phyloP scores from a whole-genome alignment of 345 rosid genomes.

The Populus alba region DNA sequence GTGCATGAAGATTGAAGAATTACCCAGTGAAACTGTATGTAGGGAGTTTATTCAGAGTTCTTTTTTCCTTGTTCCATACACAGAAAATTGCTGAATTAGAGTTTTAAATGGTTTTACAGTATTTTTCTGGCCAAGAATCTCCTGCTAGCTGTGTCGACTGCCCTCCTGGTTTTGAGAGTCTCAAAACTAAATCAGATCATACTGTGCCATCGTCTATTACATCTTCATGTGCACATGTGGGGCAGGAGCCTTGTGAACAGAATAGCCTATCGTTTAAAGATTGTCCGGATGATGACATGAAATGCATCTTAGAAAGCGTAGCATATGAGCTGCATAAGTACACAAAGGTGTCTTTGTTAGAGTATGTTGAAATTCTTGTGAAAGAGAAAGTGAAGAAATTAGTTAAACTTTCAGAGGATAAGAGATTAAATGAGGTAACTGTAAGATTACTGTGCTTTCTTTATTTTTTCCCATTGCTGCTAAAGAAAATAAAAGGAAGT shows the following conservation, averaged over 20 bases:
- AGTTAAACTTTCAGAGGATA: constrained; percentile 28
- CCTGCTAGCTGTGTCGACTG: constrained; percentile 34
- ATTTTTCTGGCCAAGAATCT: constrained; percentile 32
- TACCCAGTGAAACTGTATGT: constrained; percentile 34
- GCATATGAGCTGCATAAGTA: constrained; percentile 61
- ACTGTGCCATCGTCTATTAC: constrained; percentile 5
- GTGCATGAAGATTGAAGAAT: constrained; percentile 24
- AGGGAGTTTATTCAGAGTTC: neutral
- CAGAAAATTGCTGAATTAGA: neutral
- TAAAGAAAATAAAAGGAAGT: neutral
- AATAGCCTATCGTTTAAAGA: constrained; percentile 15
- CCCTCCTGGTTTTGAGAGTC: constrained; percentile 46
- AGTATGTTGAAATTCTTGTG: constrained; percentile 50
- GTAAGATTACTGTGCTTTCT: neutral
- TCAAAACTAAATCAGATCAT: constrained; percentile 24
- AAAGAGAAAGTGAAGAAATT: constrained; percentile 45
- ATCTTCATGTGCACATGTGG: constrained; percentile 18
- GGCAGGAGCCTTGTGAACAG: constrained; percentile 27
- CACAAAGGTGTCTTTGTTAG: constrained; percentile 39
- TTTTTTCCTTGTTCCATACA: neutral
- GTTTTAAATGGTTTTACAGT: constrained; percentile 40
- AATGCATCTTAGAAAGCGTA: constrained; percentile 47
- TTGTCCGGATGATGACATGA: constrained; percentile 22
- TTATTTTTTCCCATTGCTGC: neutral
- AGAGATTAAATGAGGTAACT: constrained; percentile 40